These are phyloP conservation scores for Oxytropis ochrocephala DNA, from an alignment of 306 rosid genomes.

Conservation along the genomic window DNA sequence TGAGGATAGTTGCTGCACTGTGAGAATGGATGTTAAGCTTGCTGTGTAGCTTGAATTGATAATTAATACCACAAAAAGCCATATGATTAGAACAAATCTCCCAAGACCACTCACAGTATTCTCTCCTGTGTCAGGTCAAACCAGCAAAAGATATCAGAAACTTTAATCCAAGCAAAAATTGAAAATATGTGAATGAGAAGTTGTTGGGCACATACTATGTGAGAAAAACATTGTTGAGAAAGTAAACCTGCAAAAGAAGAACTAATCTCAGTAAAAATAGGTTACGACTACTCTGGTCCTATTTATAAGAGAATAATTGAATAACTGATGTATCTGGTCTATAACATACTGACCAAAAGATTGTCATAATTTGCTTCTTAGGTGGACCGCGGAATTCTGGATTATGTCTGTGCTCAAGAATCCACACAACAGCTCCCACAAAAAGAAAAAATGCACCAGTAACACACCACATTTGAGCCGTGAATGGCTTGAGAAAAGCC, in stretches of 20 bases:
- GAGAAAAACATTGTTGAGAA: slow-evolving; percentile 99
- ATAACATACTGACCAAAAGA: slow-evolving; percentile 87
- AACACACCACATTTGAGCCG: slow-evolving; percentile 78
- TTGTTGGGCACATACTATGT: slow-evolving; percentile 58
- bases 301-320: no score
- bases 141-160: slow-evolving; percentile 23
- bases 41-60: slow-evolving; percentile 98
- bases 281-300: no score
- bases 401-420: slow-evolving; percentile 90
- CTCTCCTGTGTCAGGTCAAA: slow-evolving; percentile 58
- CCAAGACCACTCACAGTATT: slow-evolving; percentile 86
- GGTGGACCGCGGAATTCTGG: slow-evolving; percentile 89
- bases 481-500: slow-evolving; percentile 92
- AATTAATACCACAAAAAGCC: slow-evolving; percentile 91
- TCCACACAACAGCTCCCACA: slow-evolving; percentile 91
- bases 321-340: no score
- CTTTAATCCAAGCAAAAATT: neutral
- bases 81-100: slow-evolving; percentile 77
- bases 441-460: slow-evolving; percentile 67
- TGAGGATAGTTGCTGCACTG: slow-evolving; percentile 79
- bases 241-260: slow-evolving; percentile 79
- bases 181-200: neutral
- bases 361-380: slow-evolving; percentile 61
- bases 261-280: no score
- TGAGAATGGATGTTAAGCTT: slow-evolving; percentile 95